These are phyloP conservation scores for Naganishia sp. DNA, from an alignment of 1,284 basidiomycete genomes.

Conservation along the genomic window DNA sequence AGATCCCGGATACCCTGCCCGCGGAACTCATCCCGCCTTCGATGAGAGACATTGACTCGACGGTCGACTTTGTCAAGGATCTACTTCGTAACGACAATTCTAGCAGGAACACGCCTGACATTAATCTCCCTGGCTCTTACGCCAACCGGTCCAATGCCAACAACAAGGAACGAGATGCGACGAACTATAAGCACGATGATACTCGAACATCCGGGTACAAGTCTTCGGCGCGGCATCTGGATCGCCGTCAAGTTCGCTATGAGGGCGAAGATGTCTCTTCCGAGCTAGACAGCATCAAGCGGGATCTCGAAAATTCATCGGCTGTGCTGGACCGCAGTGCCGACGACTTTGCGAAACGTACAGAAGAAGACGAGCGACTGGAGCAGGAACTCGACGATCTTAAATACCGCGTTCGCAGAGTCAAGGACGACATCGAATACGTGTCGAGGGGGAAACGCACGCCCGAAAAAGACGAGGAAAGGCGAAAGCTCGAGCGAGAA, in stretches of 20 bases:
- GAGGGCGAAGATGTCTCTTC: slow-evolving; percentile 67
- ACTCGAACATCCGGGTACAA: slow-evolving; percentile 69
- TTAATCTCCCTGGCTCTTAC: slow-evolving; percentile 52
- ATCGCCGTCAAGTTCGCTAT: slow-evolving; percentile 79
- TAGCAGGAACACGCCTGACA: slow-evolving; percentile 60
- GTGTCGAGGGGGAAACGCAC: slow-evolving; percentile 75
- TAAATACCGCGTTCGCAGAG: slow-evolving; percentile 77
- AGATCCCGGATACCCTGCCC: slow-evolving; percentile 82
- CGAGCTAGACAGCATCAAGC: slow-evolving; percentile 84
- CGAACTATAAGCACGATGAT: slow-evolving; percentile 86
- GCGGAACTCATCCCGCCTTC: slow-evolving; percentile 91
- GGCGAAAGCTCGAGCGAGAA: slow-evolving; percentile 84
- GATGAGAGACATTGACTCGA: slow-evolving; percentile 82
- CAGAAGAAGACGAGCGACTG: slow-evolving; percentile 80
- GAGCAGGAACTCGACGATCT: slow-evolving; percentile 88
- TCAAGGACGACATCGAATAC: slow-evolving; percentile 93
- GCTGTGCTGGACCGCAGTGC: slow-evolving; percentile 75
- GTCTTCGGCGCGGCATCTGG: slow-evolving; percentile 82
- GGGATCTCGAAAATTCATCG: slow-evolving; percentile 78
- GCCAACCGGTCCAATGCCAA: slow-evolving; percentile 55
- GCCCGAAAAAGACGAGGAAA: slow-evolving; percentile 77
- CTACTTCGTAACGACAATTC: slow-evolving; percentile 80
- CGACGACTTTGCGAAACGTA: slow-evolving; percentile 63
- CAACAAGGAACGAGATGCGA: slow-evolving; percentile 74
- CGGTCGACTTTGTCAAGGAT: slow-evolving; percentile 87